These are phyloP conservation scores for Cymodocea nodosa DNA, from an alignment of 116 monocot genomes.

Conservation along the genomic window DNA sequence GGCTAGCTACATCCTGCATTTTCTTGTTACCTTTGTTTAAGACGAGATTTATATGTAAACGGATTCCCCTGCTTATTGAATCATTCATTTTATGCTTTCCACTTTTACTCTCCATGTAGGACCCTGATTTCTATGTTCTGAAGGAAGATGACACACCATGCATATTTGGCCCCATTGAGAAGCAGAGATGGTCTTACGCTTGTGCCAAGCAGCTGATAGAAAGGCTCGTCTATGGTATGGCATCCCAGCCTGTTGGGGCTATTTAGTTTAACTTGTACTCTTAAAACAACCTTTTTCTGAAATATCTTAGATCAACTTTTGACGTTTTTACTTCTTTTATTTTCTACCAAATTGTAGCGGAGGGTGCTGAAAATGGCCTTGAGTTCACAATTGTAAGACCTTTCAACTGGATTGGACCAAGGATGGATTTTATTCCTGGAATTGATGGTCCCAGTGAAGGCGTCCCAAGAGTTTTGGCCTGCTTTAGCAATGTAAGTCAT, in stretches of 20 bases:
- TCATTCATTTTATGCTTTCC: too few species aligned
- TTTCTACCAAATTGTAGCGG: slow-evolving; percentile 31
- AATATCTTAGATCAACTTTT: not conserved
- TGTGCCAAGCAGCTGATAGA: slow-evolving; percentile 96
- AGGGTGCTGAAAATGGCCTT: slow-evolving; percentile 84
- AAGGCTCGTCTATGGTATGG: slow-evolving; percentile 72
- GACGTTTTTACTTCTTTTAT: not conserved
- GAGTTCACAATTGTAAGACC: slow-evolving; percentile 91
- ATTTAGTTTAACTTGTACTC: not conserved
- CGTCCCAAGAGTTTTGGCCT: slow-evolving; percentile 85
- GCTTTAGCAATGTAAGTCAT: slow-evolving; percentile 53
- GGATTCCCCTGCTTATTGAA: too few species aligned
- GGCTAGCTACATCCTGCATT: too few species aligned
- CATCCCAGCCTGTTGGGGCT: not conserved
- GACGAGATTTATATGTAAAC: too few species aligned
- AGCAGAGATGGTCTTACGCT: slow-evolving; percentile 94
- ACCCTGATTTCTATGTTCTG: slow-evolving; percentile 75
- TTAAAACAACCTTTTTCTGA: too few species aligned
- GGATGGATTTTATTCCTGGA: slow-evolving; percentile 97
- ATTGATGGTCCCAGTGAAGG: slow-evolving; percentile 95
- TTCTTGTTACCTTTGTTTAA: too few species aligned
- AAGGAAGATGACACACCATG: slow-evolving; percentile 80
- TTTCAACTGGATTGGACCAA: slow-evolving; percentile 95
- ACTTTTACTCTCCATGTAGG: slow-evolving; percentile 13
- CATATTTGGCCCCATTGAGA: slow-evolving; percentile 89